Evolutionary conservation across 106 monocot genomes (phyloP).

Genomic region (Platanthera guangdongensis): DNA sequence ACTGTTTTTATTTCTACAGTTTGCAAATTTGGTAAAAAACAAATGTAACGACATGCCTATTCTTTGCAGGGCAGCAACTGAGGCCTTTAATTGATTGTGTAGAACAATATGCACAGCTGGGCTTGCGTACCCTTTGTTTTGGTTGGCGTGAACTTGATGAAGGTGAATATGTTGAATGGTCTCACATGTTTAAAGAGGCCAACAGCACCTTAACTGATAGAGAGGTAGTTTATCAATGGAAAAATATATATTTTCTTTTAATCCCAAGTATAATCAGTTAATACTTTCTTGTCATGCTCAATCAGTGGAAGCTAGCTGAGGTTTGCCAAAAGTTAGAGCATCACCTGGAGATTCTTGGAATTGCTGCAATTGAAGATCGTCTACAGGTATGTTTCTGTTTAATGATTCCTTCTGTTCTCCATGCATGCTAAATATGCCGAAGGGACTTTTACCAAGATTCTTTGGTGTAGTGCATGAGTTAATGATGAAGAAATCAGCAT

Average conservation of each 20-base stretch:
- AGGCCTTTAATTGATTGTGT: constrained; percentile 67
- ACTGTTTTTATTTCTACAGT: background rate
- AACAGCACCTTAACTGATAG: constrained; percentile 73
- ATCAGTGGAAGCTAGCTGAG: constrained; percentile 83
- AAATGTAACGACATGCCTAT: background rate
- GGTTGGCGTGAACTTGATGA: constrained; percentile 78
- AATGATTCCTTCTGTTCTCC: background rate
- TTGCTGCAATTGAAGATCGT: constrained; percentile 91
- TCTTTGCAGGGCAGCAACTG: constrained; percentile 59
- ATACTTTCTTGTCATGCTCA: background rate
- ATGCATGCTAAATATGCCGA: background rate
- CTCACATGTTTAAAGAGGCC: constrained; percentile 73
- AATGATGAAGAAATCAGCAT: background rate
- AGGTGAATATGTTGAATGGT: constrained; percentile 86
- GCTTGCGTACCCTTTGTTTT: constrained; percentile 75
- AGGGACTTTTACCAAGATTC: background rate
- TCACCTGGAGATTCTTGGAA: constrained; percentile 88
- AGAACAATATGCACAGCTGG: constrained; percentile 86
- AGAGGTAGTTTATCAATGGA: constrained; percentile 46
- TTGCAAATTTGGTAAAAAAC: background rate
- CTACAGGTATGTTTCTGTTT: constrained; percentile 54
- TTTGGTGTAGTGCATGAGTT: background rate
- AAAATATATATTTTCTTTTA: background rate
- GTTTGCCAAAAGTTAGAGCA: constrained; percentile 79
- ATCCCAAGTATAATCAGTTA: constrained; percentile 8